Conservation (phyloP, 2,329 filamentous ascomycete species). For the Talaromyces albobiverticillius region DNA sequence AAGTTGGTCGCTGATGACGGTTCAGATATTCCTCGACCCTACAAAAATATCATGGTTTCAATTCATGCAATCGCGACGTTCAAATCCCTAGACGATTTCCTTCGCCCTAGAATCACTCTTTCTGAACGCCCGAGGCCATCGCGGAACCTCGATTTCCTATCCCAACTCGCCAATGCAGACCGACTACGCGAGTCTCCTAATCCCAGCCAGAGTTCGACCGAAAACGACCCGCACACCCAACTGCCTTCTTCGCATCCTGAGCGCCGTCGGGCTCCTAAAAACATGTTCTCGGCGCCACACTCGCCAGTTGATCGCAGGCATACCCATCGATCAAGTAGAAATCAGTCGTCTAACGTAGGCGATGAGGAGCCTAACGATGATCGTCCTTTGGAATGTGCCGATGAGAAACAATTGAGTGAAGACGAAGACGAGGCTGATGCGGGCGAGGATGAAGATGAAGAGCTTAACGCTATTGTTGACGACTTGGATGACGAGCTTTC, state of each 20-base stretch:
- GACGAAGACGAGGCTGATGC: conserved; percentile 59
- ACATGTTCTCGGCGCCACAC: conserved; percentile 46
- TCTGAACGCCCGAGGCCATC: conserved; percentile 68
- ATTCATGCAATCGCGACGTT: conserved; percentile 98
- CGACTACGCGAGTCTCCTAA: conserved; percentile 55
- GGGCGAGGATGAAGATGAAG: conserved; percentile 56
- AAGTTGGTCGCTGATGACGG: conserved; percentile 82
- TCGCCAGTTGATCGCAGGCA: conserved; percentile 39
- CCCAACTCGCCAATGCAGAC: conserved; percentile 68
- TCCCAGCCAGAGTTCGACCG: conserved; percentile 22
- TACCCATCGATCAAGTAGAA: conserved; percentile 63
- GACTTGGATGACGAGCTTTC: conserved; percentile 82
- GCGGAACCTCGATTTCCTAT: conserved; percentile 62
- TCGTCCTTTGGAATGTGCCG: conserved; percentile 82
- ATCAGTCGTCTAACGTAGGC: conserved; percentile 53
- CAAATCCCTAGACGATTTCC: conserved; percentile 92
- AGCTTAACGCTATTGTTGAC: conserved; percentile 84
- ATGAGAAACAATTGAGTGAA: conserved; percentile 79
- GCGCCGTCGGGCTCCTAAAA: conserved; percentile 32
- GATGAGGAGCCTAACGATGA: conserved; percentile 61
- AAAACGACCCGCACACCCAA: conserved; percentile 33
- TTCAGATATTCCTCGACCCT: conserved; percentile 81
- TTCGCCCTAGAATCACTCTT: conserved; percentile 81
- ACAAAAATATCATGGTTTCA: conserved; percentile 94
- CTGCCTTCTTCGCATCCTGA: conserved; percentile 22